These are phyloP conservation scores for Pyrenophora tritici-repentis DNA, from an alignment of 2,329 filamentous ascomycete genomes.

Conservation along the genomic window DNA sequence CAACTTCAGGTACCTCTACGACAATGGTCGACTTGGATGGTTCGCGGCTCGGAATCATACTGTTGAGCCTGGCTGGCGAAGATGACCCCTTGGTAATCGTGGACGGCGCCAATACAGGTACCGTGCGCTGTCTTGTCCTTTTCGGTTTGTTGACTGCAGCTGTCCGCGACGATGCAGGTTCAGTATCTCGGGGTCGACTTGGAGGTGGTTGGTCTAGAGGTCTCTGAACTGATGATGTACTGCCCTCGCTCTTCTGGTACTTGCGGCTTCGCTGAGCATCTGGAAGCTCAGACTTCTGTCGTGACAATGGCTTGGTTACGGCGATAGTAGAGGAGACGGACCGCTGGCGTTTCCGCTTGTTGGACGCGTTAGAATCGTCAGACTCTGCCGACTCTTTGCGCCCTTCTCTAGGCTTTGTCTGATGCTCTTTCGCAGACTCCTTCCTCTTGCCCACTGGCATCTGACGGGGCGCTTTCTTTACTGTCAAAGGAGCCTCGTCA, in stretches of 20 bases:
- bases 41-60: conserved; percentile 37
- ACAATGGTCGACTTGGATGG: conserved; percentile 21
- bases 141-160: conserved; percentile 30
- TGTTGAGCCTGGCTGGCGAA: conserved; percentile 40
- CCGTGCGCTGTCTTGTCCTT: conserved; percentile 32
- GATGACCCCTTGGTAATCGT: conserved; percentile 36
- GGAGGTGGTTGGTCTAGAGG: background rate
- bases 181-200: background rate
- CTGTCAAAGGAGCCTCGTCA: conserved; percentile 27
- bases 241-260: conserved; percentile 32
- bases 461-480: conserved; percentile 23
- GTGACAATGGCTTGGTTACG: conserved; percentile 12
- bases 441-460: conserved; percentile 15
- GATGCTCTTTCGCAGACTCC: background rate
- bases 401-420: conserved; percentile 1
- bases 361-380: conserved; percentile 36
- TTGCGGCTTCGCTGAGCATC: conserved; percentile 31
- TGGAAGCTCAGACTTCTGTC: conserved; percentile 12
- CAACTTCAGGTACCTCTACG: conserved; percentile 16
- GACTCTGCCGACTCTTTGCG: conserved; percentile 25
- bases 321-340: conserved; percentile 23
- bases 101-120: conserved; percentile 20
- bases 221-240: conserved; percentile 20
- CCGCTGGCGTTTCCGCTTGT: conserved; percentile 39
- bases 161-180: background rate